Conservation (phyloP, 2,329 filamentous ascomycete genomes). For the Aspergillus fumigatiaffinis region DNA sequence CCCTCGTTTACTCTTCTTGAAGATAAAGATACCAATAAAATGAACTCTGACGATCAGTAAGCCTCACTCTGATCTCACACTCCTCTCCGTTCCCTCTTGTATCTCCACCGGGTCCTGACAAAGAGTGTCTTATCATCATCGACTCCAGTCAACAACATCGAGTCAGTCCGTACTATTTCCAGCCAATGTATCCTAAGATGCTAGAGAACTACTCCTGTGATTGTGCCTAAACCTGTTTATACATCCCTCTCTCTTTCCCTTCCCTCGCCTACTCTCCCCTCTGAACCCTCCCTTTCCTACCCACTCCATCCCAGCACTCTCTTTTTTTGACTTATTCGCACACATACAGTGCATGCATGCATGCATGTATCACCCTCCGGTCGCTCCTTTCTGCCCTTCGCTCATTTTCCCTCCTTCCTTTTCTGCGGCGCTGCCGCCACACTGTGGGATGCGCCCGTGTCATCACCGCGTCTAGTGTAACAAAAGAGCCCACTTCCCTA, state of each 20-base stretch:
- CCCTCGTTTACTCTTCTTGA: not conserved
- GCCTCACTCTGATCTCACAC: constrained; percentile 10
- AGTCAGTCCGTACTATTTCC: constrained; percentile 16
- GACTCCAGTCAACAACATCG: constrained; percentile 15
- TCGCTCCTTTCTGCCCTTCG: constrained; percentile 11
- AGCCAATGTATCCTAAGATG: constrained; percentile 18
- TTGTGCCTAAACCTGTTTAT: constrained; percentile 24
- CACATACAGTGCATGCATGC: constrained; percentile 13
- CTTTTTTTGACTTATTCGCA: constrained; percentile 5
- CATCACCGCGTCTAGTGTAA: constrained; percentile 36
- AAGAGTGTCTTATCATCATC: constrained; percentile 15
- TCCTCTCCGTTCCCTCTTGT: constrained; percentile 9
- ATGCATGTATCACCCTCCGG: constrained; percentile 17
- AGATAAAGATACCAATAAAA: constrained; percentile 3
- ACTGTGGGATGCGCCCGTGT: constrained; percentile 34
- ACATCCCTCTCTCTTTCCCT: constrained; percentile 5
- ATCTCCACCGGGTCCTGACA: constrained; percentile 13
- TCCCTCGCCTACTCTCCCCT: constrained; percentile 3
- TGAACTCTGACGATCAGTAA: constrained; percentile 21
- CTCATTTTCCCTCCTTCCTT: constrained; percentile 15
- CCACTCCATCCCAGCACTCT: constrained; percentile 3
- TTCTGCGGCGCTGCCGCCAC: constrained; percentile 26
- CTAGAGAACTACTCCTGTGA: constrained; percentile 17
- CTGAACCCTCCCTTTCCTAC: constrained; percentile 4
- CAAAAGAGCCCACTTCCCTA: constrained; percentile 24